A percentile compares a stretch with the other conserved stretches of the same genome.
These are phyloP conservation scores for Urostyla sp. DNA, from an alignment of 73 alveolate species.

Conservation along the genomic window DNA sequence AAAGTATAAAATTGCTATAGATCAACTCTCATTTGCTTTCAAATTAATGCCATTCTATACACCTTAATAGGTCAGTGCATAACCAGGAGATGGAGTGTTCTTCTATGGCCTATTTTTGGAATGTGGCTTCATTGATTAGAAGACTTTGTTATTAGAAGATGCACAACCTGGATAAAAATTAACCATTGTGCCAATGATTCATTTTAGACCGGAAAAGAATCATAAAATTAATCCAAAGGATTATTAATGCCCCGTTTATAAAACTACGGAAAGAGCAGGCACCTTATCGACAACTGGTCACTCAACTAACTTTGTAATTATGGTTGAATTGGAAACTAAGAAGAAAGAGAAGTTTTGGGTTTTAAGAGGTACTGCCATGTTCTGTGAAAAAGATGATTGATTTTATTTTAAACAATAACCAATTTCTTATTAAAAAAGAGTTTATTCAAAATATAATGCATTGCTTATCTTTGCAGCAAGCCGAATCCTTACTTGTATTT, in stretches of 20 bases:
- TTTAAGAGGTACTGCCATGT: slow-evolving; percentile 96
- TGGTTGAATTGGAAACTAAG: slow-evolving; percentile 87
- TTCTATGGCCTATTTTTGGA: slow-evolving; percentile 96
- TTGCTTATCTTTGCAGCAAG: no score
- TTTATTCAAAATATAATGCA: no score
- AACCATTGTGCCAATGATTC: slow-evolving; percentile 87
- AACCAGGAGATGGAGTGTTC: slow-evolving; percentile 94
- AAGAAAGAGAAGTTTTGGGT: slow-evolving; percentile 93
- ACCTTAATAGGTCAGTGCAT: slow-evolving; percentile 77
- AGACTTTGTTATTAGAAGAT: slow-evolving; percentile 81
- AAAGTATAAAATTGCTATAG: slow-evolving; percentile 95
- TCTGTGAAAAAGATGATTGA: slow-evolving; percentile 95
- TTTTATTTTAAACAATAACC: background rate
- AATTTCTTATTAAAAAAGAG: background rate
- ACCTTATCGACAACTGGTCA: slow-evolving; percentile 99
- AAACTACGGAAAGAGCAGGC: slow-evolving; percentile 99
- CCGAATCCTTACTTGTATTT: no score
- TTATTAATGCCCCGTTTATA: slow-evolving; percentile 97
- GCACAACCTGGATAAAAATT: slow-evolving; percentile 80
- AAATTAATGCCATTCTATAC: slow-evolving; percentile 77
- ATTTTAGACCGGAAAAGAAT: slow-evolving; percentile 83
- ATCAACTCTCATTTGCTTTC: slow-evolving; percentile 92
- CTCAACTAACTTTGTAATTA: slow-evolving; percentile 96
- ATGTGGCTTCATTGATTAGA: slow-evolving; percentile 89
- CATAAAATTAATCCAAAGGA: slow-evolving; percentile 75